These are phyloP conservation scores for Candida rishiriensis DNA, from an alignment of 805 yeast genomes.

Conservation along the genomic window DNA sequence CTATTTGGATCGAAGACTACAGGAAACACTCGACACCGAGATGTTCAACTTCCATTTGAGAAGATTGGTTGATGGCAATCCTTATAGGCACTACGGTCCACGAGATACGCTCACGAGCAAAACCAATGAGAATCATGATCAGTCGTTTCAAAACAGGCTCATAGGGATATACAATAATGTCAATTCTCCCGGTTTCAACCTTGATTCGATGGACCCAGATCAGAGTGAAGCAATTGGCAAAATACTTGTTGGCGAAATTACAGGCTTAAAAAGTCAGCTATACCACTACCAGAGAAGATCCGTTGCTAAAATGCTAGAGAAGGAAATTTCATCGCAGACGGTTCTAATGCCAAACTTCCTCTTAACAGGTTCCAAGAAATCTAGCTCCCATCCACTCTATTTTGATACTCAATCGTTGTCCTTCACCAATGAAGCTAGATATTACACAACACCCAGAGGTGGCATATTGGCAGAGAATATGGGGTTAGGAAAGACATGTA, in stretches of 20 bases:
- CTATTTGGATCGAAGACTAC: neutral
- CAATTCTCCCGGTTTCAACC: slow-evolving; percentile 26
- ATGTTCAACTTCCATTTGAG: slow-evolving; percentile 28
- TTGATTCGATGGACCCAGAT: slow-evolving; percentile 17
- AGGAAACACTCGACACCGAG: slow-evolving; percentile 1
- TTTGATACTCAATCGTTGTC: slow-evolving; percentile 33
- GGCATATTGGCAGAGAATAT: slow-evolving; percentile 65
- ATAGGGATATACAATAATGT: slow-evolving; percentile 34
- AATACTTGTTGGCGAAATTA: slow-evolving; percentile 28
- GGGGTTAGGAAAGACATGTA: slow-evolving; percentile 65
- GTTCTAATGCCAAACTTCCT: slow-evolving; percentile 22
- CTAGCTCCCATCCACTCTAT: slow-evolving; percentile 17
- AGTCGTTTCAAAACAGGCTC: slow-evolving; percentile 19
- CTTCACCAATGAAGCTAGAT: slow-evolving; percentile 35
- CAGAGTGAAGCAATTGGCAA: slow-evolving; percentile 15
- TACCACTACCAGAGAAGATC: slow-evolving; percentile 61
- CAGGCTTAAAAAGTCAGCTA: slow-evolving; percentile 47
- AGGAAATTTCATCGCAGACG: slow-evolving; percentile 36
- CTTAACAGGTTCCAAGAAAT: neutral
- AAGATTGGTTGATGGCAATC: slow-evolving; percentile 30
- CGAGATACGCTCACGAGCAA: slow-evolving; percentile 1
- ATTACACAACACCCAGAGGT: slow-evolving; percentile 48
- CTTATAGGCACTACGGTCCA: slow-evolving; percentile 7
- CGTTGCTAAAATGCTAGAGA: slow-evolving; percentile 52
- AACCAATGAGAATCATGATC: slow-evolving; percentile 9